Evolutionary conservation across 805 yeast genomes (phyloP).

Genomic region (Ogataea kodamae): DNA sequence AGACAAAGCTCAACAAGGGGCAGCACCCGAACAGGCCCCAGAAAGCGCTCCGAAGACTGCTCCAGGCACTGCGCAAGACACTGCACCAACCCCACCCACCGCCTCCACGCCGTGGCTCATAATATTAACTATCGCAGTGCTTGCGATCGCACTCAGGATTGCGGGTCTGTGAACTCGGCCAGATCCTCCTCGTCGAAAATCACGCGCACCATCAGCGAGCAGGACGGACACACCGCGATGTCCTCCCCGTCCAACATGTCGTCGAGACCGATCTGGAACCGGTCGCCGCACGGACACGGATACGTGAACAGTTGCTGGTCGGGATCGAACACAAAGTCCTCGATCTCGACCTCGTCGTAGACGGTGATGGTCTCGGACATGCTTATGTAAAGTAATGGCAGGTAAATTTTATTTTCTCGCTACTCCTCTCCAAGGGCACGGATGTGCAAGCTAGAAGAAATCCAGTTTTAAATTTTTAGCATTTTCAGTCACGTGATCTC

Average conservation of each 20-base stretch:
- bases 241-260: constrained; percentile 90
- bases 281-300: constrained; percentile 98
- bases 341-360: constrained; percentile 95
- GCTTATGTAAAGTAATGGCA: constrained; percentile 10
- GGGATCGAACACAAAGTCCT: constrained; percentile 90
- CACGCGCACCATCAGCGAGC: constrained; percentile 89
- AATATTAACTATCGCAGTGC: constrained; percentile 17
- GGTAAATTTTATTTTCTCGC: neutral
- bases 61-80: constrained; percentile 28
- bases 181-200: constrained; percentile 72
- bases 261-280: constrained; percentile 79
- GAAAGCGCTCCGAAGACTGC: constrained; percentile 67
- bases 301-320: constrained; percentile 78
- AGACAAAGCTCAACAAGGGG: neutral
- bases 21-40: constrained; percentile 49
- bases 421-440: too few relatives aligned
- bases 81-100: constrained; percentile 2
- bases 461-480: too few relatives aligned
- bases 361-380: constrained; percentile 48
- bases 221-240: constrained; percentile 94
- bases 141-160: constrained; percentile 17
- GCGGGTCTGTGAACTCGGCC: constrained; percentile 38
- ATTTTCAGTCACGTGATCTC: constrained; percentile 12
- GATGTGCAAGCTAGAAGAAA: constrained; percentile 1
- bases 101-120: constrained; percentile 7